These are phyloP conservation scores for Leccinum imitatum DNA, from an alignment of 768 basidiomycete species.

Conservation along the genomic window DNA sequence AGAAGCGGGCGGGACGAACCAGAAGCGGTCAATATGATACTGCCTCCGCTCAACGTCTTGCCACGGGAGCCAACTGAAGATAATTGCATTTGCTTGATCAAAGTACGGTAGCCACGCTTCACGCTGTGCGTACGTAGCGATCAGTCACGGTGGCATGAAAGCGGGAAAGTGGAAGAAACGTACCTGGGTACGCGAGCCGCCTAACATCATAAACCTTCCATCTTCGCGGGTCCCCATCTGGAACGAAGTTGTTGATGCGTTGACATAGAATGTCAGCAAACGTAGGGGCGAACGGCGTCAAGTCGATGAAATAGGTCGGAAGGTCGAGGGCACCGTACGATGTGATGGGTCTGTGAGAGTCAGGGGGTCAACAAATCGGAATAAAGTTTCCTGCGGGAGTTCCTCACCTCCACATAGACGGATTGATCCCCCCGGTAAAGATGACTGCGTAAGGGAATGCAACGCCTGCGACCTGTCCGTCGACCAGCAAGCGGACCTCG, in stretches of 20 bases:
- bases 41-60: constrained; percentile 70
- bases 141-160: not conserved
- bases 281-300: constrained; percentile 71
- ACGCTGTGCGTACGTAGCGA: constrained; percentile 43
- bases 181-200: constrained; percentile 68
- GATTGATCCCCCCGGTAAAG: constrained; percentile 75
- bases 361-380: not conserved
- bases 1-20: constrained; percentile 40
- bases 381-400: not conserved
- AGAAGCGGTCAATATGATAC: constrained; percentile 89
- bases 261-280: not conserved
- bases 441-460: constrained; percentile 61
- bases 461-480: constrained; percentile 53
- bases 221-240: constrained; percentile 43
- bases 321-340: constrained; percentile 76
- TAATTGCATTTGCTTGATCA: constrained; percentile 74
- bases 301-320: constrained; percentile 74
- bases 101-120: constrained; percentile 81
- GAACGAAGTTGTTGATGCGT: not conserved
- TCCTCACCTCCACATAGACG: constrained; percentile 62
- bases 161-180: constrained; percentile 11
- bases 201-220: constrained; percentile 79
- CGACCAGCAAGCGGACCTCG: constrained; percentile 58
- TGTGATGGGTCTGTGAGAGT: constrained; percentile 56
- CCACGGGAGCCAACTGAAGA: constrained; percentile 79